Evolutionary conservation across 345 rosid genomes (phyloP), one percentile per base, ranked within the genome.

Genomic region (Acer negundo): DNA sequence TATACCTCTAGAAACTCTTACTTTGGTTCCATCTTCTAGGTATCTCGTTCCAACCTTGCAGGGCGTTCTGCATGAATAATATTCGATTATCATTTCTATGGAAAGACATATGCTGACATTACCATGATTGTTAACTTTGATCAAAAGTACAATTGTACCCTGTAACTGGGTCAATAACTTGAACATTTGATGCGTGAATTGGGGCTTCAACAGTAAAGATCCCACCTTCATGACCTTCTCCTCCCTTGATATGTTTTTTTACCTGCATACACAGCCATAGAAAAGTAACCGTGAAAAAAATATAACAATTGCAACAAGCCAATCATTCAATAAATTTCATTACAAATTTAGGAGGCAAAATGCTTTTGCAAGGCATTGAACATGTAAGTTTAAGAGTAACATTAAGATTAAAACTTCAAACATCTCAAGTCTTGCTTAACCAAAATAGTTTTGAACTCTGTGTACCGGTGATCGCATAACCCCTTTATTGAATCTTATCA

Each of bases 1-100:
- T 76, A 67, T 77, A 59, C 98, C 99, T 89, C 97, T 91, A 6
- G 98, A 86, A 47, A 93, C 91, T 90, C 98, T 90, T 47, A 97
- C 98, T 85, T 97, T 97, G 20, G 97, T 94, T 75, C 99, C 99
- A 83, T 97, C 98, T 84, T 93, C 99, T 56, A 97, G 86, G 77
- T 93, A 97, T 82, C 75, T 90, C 23, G 72, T 68, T 72, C 98
- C 98, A 63, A 97, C 90, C 84, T 97, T 97, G 78, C 95, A 90
- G 31, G 97, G 99, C 67, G 75, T 90, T 89, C 99, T 93, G 88
- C 78, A 83, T 12, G n/a, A 56, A 67, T 65, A 61, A 49, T 1
- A 55, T 73, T 10, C 22, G 64, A 47, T 71, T 7, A 67, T 51
- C 70, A 28, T 63, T 46, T 77, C 58, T 69, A 20, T 53, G 24